These are phyloP conservation scores for Sanghuangporus weigelae DNA, from an alignment of 1,284 basidiomycete species.

Conservation along the genomic window DNA sequence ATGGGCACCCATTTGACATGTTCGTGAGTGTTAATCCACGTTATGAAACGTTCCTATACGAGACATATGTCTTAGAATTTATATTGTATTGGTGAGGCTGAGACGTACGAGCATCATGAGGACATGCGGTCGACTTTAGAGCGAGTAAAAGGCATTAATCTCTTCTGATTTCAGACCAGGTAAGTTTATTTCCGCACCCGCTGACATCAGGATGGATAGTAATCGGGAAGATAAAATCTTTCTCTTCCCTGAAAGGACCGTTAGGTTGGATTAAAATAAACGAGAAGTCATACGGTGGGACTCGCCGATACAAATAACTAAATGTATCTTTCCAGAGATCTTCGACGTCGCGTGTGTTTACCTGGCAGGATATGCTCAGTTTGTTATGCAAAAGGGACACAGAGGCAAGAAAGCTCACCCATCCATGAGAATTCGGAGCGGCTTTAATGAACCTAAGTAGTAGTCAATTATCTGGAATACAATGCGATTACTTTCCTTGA, in stretches of 20 bases:
- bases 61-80: neutral
- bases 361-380: conserved; percentile 30
- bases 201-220: conserved; percentile 80
- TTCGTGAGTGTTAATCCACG: conserved; percentile 72
- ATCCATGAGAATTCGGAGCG: conserved; percentile 63
- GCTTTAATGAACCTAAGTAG: conserved; percentile 57
- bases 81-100: neutral
- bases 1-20: conserved; percentile 72
- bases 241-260: conserved; percentile 45
- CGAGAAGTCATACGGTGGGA: conserved; percentile 12
- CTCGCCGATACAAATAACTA: conserved; percentile 57
- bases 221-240: conserved; percentile 71
- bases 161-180: conserved; percentile 19
- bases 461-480: neutral
- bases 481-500: neutral
- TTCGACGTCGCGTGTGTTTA: conserved; percentile 65
- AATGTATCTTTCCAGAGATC: conserved; percentile 77
- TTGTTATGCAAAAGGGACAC: neutral
- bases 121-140: conserved; percentile 45
- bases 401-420: conserved; percentile 33
- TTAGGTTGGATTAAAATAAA: neutral
- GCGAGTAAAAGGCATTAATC: neutral
- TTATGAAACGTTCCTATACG: conserved; percentile 66
- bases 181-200: conserved; percentile 37
- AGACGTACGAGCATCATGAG: conserved; percentile 60